Conservation (phyloP, 2,329 filamentous ascomycete genomes). For the Aspergillus udagawae region DNA sequence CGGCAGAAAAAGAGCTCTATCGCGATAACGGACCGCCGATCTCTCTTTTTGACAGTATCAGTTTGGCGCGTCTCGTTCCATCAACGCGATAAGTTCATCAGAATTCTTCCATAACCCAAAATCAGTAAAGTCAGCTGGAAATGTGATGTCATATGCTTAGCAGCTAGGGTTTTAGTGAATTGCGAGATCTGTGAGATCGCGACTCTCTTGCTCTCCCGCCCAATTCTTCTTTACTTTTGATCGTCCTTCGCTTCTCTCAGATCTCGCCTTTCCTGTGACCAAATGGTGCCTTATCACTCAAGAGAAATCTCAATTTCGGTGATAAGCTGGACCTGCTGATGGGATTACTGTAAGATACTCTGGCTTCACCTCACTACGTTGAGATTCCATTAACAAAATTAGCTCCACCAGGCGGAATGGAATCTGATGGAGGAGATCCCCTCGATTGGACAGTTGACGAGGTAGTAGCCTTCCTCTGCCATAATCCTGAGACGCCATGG, state of each 20-base stretch:
- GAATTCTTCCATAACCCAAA: not conserved
- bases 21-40: not conserved
- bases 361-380: not conserved
- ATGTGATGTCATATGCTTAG: not conserved
- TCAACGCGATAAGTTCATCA: not conserved
- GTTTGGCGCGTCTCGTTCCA: not conserved
- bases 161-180: not conserved
- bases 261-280: not conserved
- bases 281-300: not conserved
- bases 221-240: not conserved
- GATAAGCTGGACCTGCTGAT: not conserved
- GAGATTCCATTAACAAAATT: not conserved
- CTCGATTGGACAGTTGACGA: constrained; percentile 67
- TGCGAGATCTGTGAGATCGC: not conserved
- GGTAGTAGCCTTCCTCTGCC: constrained; percentile 64
- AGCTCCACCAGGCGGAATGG: constrained; percentile 20
- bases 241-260: not conserved
- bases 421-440: constrained; percentile 55
- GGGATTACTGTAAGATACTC: not conserved
- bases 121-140: not conserved
- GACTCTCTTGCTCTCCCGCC: not conserved
- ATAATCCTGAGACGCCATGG: constrained; percentile 45
- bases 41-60: not conserved
- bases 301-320: not conserved
- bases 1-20: constrained; percentile 11